These are phyloP conservation scores for Trichomonas vaginalis DNA, from an alignment of 208 protist genomes.

Conservation along the genomic window DNA sequence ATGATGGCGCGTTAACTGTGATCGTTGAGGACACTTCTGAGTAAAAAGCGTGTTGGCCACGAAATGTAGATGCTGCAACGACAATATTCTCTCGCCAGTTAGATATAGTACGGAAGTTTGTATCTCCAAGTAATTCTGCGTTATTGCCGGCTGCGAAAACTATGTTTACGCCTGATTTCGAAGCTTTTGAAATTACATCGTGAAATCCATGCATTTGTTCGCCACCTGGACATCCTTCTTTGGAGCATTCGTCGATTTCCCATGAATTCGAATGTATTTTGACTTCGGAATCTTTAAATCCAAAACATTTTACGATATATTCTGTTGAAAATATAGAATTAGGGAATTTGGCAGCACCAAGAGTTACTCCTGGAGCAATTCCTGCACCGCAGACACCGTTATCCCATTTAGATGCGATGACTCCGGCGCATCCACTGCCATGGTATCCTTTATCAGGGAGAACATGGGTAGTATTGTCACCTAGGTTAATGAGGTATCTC, in stretches of 20 bases:
- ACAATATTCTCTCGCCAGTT: neutral
- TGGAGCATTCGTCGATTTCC: neutral
- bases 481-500: neutral
- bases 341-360: neutral
- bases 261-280: neutral
- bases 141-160: neutral
- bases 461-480: neutral
- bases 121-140: neutral
- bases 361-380: neutral
- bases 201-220: neutral
- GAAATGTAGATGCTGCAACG: neutral
- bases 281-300: neutral
- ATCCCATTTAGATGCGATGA: neutral
- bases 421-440: neutral
- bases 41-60: neutral
- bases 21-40: neutral
- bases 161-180: neutral
- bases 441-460: neutral
- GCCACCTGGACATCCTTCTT: neutral
- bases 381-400: neutral
- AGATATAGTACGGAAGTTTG: neutral
- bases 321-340: neutral
- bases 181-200: neutral
- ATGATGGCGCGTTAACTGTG: neutral
- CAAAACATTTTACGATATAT: neutral